Conservation (phyloP, 176 grass and related monocot genomes). For the Sorghum bicolor region Sorghum_bicolor_NCBIv3 NC_012873.2:38251501-38252000, state of each 20-base stretch:
- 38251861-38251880: background rate
- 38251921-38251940: background rate
- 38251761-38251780: background rate
- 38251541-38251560: too few relatives aligned
- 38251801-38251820: background rate
- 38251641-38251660: background rate
- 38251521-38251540: too few relatives aligned
- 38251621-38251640: background rate
- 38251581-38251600: too few relatives aligned
- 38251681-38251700: background rate
- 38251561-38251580: too few relatives aligned
- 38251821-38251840: slow-evolving; percentile 1
- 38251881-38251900: background rate
- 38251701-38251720: background rate
- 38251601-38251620: background rate
- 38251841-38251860: background rate
- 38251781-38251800: slow-evolving; percentile 13
- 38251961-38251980: slow-evolving; percentile 38
- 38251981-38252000: slow-evolving; percentile 13
- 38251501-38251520: too few relatives aligned
- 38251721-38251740: background rate
- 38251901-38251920: background rate
- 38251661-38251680: background rate
- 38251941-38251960: slow-evolving; percentile 13
- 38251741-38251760: background rate